Evolutionary conservation across 805 yeast species (phyloP).

Genomic region (Wickerhamiella kurtzmanii): DNA sequence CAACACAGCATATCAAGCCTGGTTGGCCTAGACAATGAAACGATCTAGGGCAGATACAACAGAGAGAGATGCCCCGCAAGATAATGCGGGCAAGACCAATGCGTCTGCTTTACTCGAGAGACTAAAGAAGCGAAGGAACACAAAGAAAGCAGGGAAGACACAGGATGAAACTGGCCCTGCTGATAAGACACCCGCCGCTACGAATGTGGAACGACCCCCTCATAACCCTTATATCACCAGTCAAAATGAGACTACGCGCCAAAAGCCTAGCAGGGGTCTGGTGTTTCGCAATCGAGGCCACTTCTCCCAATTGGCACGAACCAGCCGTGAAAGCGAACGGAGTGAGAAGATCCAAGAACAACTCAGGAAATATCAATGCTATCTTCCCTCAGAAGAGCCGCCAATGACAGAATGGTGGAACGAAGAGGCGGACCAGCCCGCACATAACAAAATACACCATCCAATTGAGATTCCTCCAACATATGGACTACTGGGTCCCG

Average conservation of each 20-base stretch:
- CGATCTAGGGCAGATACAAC: too few relatives aligned
- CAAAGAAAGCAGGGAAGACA: not conserved
- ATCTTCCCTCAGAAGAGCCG: not conserved
- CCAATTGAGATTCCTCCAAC: not conserved
- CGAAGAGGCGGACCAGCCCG: not conserved
- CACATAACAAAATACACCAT: not conserved
- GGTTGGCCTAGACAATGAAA: too few relatives aligned
- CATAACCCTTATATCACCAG: too few relatives aligned
- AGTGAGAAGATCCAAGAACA: not conserved
- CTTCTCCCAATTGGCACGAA: not conserved
- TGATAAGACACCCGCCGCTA: too few relatives aligned
- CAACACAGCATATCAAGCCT: too few relatives aligned
- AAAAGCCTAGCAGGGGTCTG: not conserved
- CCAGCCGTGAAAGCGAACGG: not conserved
- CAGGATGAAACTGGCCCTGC: not conserved
- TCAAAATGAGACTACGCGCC: too few relatives aligned
- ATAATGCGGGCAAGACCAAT: not conserved
- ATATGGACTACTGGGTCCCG: not conserved
- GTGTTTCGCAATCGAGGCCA: not conserved
- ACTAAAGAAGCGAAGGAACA: not conserved
- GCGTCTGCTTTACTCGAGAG: not conserved
- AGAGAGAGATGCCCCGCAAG: not conserved
- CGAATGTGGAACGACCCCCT: too few relatives aligned
- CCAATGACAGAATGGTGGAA: conserved; percentile 1
- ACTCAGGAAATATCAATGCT: not conserved